Conservation (phyloP, 1,284 basidiomycete genomes). For the Boletus subluridellus region DNA sequence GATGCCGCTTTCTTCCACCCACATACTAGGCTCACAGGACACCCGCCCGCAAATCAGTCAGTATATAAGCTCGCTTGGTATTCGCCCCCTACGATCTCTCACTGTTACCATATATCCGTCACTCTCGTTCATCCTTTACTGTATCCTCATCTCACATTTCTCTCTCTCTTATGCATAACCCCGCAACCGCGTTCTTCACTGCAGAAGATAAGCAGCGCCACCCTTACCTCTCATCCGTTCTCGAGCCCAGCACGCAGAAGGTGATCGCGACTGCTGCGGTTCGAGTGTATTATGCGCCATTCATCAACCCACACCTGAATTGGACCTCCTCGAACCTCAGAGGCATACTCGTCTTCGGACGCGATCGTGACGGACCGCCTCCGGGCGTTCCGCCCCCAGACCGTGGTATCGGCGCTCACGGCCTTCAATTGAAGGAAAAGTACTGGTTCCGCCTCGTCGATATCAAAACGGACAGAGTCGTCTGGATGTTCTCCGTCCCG, state of each 20-base stretch:
- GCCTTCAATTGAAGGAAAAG: slow-evolving; percentile 36
- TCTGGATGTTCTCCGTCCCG: slow-evolving; percentile 88
- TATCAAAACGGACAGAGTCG: slow-evolving; percentile 65
- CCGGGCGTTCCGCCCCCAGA: slow-evolving; percentile 20
- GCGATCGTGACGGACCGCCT: slow-evolving; percentile 43
- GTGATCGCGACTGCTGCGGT: slow-evolving; percentile 36
- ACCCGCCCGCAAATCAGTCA: slow-evolving; percentile 25
- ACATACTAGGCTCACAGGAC: slow-evolving; percentile 21
- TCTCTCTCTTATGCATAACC: slow-evolving; percentile 29
- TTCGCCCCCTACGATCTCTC: slow-evolving; percentile 17
- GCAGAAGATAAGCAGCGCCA: slow-evolving; percentile 39
- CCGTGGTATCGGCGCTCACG: slow-evolving; percentile 14
- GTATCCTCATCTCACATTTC: slow-evolving; percentile 1
- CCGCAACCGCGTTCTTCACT: slow-evolving; percentile 34
- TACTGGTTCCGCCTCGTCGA: slow-evolving; percentile 78
- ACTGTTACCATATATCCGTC: slow-evolving; percentile 9
- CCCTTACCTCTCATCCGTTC: slow-evolving; percentile 38
- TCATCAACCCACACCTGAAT: slow-evolving; percentile 43
- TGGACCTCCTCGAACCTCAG: slow-evolving; percentile 73
- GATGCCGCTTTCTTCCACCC: slow-evolving; percentile 34
- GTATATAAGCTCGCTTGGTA: slow-evolving; percentile 32
- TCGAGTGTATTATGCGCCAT: slow-evolving; percentile 55
- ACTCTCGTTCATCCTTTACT: slow-evolving; percentile 21
- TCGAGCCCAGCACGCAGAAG: slow-evolving; percentile 34
- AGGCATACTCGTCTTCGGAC: slow-evolving; percentile 72